phyloP scores from a whole-genome alignment of 1,284 basidiomycete genomes.

The Ustilago cynodontis region DNA sequence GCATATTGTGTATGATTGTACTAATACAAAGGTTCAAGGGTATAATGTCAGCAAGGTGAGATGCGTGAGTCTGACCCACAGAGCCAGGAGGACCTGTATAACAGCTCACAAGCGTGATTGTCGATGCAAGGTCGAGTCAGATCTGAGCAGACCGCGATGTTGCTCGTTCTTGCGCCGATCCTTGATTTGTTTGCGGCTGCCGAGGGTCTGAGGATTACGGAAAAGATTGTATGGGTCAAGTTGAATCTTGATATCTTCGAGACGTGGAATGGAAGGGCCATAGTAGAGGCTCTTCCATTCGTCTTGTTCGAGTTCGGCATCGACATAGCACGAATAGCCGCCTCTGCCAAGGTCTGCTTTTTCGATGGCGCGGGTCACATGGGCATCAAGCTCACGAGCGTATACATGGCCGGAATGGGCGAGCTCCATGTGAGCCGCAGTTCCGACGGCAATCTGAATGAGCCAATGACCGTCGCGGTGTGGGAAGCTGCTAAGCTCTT shows the following conservation, averaged over 20 bases:
- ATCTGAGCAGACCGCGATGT: neutral
- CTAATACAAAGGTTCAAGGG: conserved; percentile 3
- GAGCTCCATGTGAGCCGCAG: conserved; percentile 22
- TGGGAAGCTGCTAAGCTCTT: conserved; percentile 45
- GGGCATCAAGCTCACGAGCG: conserved; percentile 37
- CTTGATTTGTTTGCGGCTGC: conserved; percentile 31
- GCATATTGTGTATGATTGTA: neutral
- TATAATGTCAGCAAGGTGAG: neutral
- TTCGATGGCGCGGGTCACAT: conserved; percentile 35
- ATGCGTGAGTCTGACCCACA: neutral
- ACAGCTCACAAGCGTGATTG: conserved; percentile 12
- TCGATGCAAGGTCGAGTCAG: neutral
- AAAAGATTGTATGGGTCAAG: conserved; percentile 57
- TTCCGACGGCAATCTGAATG: conserved; percentile 57
- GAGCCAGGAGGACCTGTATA: neutral
- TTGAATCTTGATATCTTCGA: conserved; percentile 52
- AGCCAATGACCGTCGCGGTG: conserved; percentile 64
- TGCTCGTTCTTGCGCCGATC: conserved; percentile 17
- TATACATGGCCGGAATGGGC: conserved; percentile 31
- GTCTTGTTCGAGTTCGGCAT: conserved; percentile 41
- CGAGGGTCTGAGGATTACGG: conserved; percentile 53
- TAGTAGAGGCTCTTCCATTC: conserved; percentile 60
- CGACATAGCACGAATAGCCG: conserved; percentile 61
- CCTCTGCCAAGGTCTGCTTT: conserved; percentile 26
- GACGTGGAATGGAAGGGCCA: conserved; percentile 36